These are phyloP conservation scores for Beta lomatogona DNA, from an alignment of 179 eudicot genomes.

Conservation along the genomic window DNA sequence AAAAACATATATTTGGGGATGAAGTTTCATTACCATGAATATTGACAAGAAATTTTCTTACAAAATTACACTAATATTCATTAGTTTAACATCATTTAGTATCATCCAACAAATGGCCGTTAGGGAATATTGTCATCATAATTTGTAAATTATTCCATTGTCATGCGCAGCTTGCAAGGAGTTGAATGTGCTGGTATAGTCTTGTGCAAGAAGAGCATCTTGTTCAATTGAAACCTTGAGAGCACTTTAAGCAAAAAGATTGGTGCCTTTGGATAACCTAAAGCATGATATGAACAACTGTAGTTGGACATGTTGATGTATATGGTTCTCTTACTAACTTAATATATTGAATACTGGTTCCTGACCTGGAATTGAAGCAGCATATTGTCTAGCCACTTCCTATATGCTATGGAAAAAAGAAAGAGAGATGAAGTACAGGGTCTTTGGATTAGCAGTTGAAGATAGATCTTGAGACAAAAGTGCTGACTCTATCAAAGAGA, in stretches of 20 bases:
- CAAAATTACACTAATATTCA: too few relatives aligned
- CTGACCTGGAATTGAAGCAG: not conserved
- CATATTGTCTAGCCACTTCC: not conserved
- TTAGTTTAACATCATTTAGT: too few relatives aligned
- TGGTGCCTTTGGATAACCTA: too few relatives aligned
- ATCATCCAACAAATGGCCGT: too few relatives aligned
- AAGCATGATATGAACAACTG: too few relatives aligned
- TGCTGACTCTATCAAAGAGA: too few relatives aligned
- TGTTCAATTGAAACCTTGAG: not conserved
- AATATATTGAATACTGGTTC: not conserved
- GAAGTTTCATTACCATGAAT: too few relatives aligned
- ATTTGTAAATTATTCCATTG: too few relatives aligned
- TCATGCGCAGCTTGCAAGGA: not conserved
- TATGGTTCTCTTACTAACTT: not conserved
- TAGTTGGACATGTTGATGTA: not conserved
- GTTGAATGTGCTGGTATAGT: not conserved
- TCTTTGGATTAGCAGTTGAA: not conserved
- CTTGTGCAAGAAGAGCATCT: not conserved
- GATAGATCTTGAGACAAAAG: not conserved
- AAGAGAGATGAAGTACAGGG: not conserved
- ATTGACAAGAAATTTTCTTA: too few relatives aligned
- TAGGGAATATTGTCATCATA: too few relatives aligned
- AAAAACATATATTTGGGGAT: too few relatives aligned
- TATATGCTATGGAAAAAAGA: not conserved
- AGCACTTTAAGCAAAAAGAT: too few relatives aligned